Evolutionary conservation across 768 basidiomycete species (phyloP), one percentile per base, ranked within the genome.

Genomic region (Mycena alexandri): DNA sequence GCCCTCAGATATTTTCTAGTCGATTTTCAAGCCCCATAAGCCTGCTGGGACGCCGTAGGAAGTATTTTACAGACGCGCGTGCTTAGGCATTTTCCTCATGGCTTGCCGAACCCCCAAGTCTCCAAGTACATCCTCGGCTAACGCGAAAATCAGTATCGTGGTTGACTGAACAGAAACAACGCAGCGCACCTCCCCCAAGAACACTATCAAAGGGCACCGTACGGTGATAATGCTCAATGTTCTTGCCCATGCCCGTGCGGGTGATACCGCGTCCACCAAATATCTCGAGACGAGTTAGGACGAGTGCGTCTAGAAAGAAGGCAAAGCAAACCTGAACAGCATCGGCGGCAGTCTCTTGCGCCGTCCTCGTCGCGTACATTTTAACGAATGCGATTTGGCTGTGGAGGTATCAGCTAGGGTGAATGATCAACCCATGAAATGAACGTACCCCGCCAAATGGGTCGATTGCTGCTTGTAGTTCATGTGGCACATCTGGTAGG

Each of bases 401-500:
- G 72, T 63, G 55, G 33, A 54, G 24, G 50, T 13, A 14, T 38
- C 62, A 3, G 24, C 19, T 33, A 62, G 25, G 29, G 44, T 8
- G 38, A 29, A n/a, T 12, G 22, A 24, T 29, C 5, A 59, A 21
- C 5, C 3, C 22, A 13, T 33, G 38, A 8, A 34, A 41, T 50
- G 7, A 17, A 72, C 82, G 67, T 72, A 90, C 89, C 93, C 93
- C 53, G 93, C 94, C 24, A 95, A 84, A 66, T 89, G 85, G 46
- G 82, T 76, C 14, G 92, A 87, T 75, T 93, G 92, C 65, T 94
- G 85, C 75, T 89, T 89, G 76, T 94, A 93, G 43, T 83, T 84
- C 94, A 96, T 95, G 62, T 93, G 86, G 71, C 83, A 89, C 93
- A 95, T 95, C 77, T 96, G 94, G 76, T 90, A 91, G 0, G 94